Base-by-base conservation (phyloP, 495 filamentous ascomycete genomes). In the Haplographium delicatum region DNA sequence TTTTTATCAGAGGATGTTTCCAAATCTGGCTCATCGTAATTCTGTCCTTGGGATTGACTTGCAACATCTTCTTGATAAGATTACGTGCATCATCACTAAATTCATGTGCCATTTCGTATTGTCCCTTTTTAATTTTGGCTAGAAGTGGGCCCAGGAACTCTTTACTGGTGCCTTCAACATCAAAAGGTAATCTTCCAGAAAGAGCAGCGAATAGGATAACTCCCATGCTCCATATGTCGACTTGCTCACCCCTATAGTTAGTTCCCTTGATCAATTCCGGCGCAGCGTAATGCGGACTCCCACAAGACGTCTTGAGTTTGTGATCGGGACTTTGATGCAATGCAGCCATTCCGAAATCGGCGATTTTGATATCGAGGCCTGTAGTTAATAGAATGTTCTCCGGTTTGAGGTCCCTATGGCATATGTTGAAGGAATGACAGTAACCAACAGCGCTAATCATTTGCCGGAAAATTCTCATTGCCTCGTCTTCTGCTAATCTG, bases 331-430 rank as follows among this genome's bases (percentile, higher is more conserved):
- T 70, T 23, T 94, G 91, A 55, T 96, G 91, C 24, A 97, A 69
- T 10, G 89, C 90, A 15, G 94, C 93, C 89, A 99, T 95, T 15
- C 93, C 91, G 65, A 97, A 99, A 65, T 99, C 93, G 26, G 88
- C 91, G 30, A 99, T 80, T 66, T 97, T 97, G 65, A 96, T 75
- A 37, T 86, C 81, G 19, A 75, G 73, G 10, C 81, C 66, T 5
- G 65, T 66, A 50, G 89, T 87, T 23, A 99, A 66, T 13, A 99
- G 72, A 31, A 98, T 96, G 58, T 99, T 99, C 68, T 99, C 93
- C 0, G 89, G 93, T 68, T 99, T 99, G 26, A 99, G 70, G 54
- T 99, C 93, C 22, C 93, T 85, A 61, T 99, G 93, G 65, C 89
- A 94, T 51, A 99, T 95, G 58, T 88, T 84, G 70, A 96, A 84